Conservation (phyloP, 1,139 yeast species). For the Blastobotrys arbuscula region DNA sequence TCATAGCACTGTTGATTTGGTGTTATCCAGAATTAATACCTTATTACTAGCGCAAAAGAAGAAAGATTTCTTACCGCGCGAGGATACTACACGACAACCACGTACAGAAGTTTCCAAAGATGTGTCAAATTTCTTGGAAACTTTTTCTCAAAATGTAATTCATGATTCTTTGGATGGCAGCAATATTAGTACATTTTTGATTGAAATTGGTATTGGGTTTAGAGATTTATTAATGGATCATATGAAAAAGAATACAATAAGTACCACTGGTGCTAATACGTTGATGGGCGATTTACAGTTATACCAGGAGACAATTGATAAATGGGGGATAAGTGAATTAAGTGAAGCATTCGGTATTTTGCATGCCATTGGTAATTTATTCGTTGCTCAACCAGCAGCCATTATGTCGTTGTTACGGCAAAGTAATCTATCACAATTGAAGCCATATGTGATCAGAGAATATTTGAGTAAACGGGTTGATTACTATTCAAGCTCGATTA, state of each 20-base stretch:
- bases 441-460: slow-evolving; percentile 59
- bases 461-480: slow-evolving; percentile 70
- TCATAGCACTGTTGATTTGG: slow-evolving; percentile 49
- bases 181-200: slow-evolving; percentile 50
- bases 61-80: slow-evolving; percentile 50
- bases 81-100: slow-evolving; percentile 25
- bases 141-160: slow-evolving; percentile 31
- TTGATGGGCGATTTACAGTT: slow-evolving; percentile 81
- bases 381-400: slow-evolving; percentile 72
- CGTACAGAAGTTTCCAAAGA: slow-evolving; percentile 56
- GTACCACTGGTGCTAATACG: slow-evolving; percentile 75
- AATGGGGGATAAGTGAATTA: slow-evolving; percentile 60
- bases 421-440: slow-evolving; percentile 68
- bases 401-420: slow-evolving; percentile 76
- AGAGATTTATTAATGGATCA: slow-evolving; percentile 62
- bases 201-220: slow-evolving; percentile 56
- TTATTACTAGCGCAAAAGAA: slow-evolving; percentile 57
- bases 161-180: slow-evolving; percentile 43
- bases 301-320: slow-evolving; percentile 67
- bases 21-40: slow-evolving; percentile 26
- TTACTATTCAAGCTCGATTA: slow-evolving; percentile 49
- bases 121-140: slow-evolving; percentile 49
- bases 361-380: slow-evolving; percentile 79
- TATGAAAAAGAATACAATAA: slow-evolving; percentile 69
- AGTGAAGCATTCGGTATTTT: slow-evolving; percentile 66